Base-by-base conservation (phyloP, 2,329 filamentous ascomycete species). In the Aspergillus quadricinctus region DNA sequence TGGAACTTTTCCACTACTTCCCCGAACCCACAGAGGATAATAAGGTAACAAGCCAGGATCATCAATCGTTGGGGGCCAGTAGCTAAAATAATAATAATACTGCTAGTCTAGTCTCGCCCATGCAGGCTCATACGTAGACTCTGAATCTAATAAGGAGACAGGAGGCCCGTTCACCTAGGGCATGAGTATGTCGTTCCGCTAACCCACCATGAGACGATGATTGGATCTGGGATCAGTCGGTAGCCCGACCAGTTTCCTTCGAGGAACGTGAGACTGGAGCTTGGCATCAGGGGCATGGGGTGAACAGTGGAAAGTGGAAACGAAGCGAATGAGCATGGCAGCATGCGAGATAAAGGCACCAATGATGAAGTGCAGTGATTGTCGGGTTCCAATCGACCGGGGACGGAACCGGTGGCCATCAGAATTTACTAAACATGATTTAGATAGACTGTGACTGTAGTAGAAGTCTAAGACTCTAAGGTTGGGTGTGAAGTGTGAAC, bases 161-260 rank as follows among this genome's bases (percentile, higher is more conserved):
- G 48, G 60, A 63, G 62, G 62, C 35, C 62, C 59, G 58, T 64
- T 63, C 62, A 58, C 60, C 51, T 52, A 48, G 51, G 52, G 46
- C 27, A 50, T 53, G 37, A 53, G 49, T 19, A 41, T 52, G 43
- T 37, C 52, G 56, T 51, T 50, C 23, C 50, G 45, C 37, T 29
- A 51, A 52, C 28, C 41, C 40, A 5, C 21, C 19, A 45, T 45
- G 41, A 45, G 52, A 21, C 45, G 43, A 49, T 64, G 57, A 62
- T 63, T 62, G 61, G 60, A 50, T 52, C 49, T 46, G 40, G 35
- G 49, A 11, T 40, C 40, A 55, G 54, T 23, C 51, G 21, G 53
- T 49, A 51, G 52, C 53, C 50, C 45, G 41, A 40, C 17, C 43
- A 19, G 49, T 57, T 59, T 48, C 40, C 49, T 48, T 41, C 55